Base-by-base conservation (phyloP, 768 basidiomycete genomes). In the Hygrophoropsis aurantiaca region DNA sequence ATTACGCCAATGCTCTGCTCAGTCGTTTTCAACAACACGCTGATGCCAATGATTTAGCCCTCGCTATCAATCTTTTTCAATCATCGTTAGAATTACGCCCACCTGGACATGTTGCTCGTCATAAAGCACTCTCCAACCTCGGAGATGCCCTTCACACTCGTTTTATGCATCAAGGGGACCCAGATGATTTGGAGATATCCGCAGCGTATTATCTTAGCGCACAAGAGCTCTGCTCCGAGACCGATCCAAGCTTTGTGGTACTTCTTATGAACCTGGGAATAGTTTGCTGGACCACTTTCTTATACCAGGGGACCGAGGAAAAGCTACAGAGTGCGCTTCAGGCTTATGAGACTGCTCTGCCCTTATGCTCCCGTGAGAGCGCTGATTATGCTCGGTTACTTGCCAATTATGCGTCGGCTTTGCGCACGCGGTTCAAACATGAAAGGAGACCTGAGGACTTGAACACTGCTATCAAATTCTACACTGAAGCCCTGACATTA, bases 181-280 rank as follows among this genome's bases (percentile, higher is more conserved):
- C 47, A 16, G 45, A 50, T 39, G 64, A 69, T 44, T 26, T 71
- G 24, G 53, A 67, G 36, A 44, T 19, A 30, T 46, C 61, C 35
- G 37, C 19, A 4, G 33, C 24, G 25, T 8, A 53, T 27, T 47
- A 46, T 30, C 27, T 18, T 10, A 43, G 48, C 38, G 61, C 62
- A 3, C 35, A 64, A 20, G 39, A 49, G 37, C 25, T 61, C 34
- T 44, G 37, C 18, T 42, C 57, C 32, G 52, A 54, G 2, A 52
- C 50, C 21, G 44, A 50, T 24, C 35, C 47, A 4, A 51, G 54
- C 3, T 56, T 52, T 40, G 11, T 47, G 18, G 13, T 23, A 1
- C 35, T 4, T 37, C 49, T 65, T 37, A 52, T 32, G 2, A 37
- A 27, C 34, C 50, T 58, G 1, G 60, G 60, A 5, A n/a, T 25